Base-by-base conservation (phyloP, 108 stramenopile species). In the Chaetoceros muelleri region DNA sequence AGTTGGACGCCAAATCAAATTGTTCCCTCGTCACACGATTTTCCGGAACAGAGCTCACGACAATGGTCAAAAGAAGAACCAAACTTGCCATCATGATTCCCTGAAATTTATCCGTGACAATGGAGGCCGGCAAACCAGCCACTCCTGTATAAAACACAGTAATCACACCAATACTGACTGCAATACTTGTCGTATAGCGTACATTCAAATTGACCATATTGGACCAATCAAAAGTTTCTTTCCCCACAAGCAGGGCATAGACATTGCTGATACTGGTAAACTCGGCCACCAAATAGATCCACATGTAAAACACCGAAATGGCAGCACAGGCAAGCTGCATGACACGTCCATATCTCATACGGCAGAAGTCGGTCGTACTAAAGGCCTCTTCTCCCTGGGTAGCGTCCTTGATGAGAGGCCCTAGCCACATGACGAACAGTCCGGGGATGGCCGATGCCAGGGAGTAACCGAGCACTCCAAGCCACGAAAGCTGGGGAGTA, bases 61-160 rank as follows among this genome's bases (percentile, higher is more conserved):
- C 80, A 54, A 87, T 61, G 60, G 77, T 61, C 22, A 84, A 60
- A 50, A 87, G 64, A 55, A 83, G 46, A 2, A 83, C 75, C 53
- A 87, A 61, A 28, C 62, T 17, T 28, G 61, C 52, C 78, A 87
- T 81, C 46, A 81, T 66, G 23, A 73, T 48, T 8, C 81, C 85
- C 61, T 87, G 85, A 26, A 83, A 81, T 53, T 77, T 81, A 70
- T 87, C 85, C 1, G 85, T 87, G 30, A 79, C 69, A 49, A 87
- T 79, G 0, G 74, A 75, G 30, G 81, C 80, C 3, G 85, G 85
- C 20, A 87, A 58, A 17, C 85, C 85, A 13, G 74, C 81, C 2
- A 81, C 20, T 18, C 71, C 66, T 21, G 85, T 82, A 60, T 87
- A 87, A 53, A 74, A 73, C 50, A 75, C 55, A 17, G 85, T 87